Evolutionary conservation across 2,329 filamentous ascomycete genomes (phyloP).

Genomic region (Aspergillus novoparasiticus): DNA sequence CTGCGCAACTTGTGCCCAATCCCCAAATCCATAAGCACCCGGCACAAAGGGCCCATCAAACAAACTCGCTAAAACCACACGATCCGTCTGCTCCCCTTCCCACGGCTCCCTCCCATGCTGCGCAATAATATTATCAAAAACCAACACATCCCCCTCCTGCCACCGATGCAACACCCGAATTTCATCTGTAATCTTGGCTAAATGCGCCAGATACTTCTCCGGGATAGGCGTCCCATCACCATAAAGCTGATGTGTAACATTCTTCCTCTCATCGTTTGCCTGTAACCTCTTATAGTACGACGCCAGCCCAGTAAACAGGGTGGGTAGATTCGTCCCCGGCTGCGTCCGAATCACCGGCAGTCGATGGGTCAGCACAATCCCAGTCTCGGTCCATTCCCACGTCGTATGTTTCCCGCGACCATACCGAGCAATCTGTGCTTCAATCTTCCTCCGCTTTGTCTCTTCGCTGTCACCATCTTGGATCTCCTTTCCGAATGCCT

Average conservation of each 20-base stretch:
- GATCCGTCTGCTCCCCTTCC: constrained; percentile 50
- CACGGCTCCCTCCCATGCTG: constrained; percentile 55
- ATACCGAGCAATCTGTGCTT: constrained; percentile 53
- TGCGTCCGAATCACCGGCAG: constrained; percentile 53
- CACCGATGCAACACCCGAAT: constrained; percentile 53
- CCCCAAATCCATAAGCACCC: constrained; percentile 45
- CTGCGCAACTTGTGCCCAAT: constrained; percentile 53
- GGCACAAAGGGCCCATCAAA: constrained; percentile 51
- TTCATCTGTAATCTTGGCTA: constrained; percentile 52
- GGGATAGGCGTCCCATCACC: constrained; percentile 53
- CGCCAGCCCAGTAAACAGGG: constrained; percentile 51
- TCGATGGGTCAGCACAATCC: constrained; percentile 46
- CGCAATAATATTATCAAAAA: constrained; percentile 53
- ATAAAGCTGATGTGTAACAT: constrained; percentile 45
- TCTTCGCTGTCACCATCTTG: constrained; percentile 47
- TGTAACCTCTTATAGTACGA: constrained; percentile 47
- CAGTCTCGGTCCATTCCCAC: constrained; percentile 53
- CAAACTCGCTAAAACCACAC: constrained; percentile 51
- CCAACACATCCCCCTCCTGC: constrained; percentile 52
- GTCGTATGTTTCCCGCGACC: constrained; percentile 50
- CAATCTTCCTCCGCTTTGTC: constrained; percentile 48
- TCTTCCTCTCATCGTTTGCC: constrained; percentile 30
- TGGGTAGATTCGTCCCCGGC: constrained; percentile 48
- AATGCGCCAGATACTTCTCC: constrained; percentile 46
- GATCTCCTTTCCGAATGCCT: constrained; percentile 54